A percentile compares a stretch with the other conserved stretches of the same genome.
Evolutionary conservation across 768 basidiomycete species (phyloP).

Genomic region (Kwoniella sp.): DNA sequence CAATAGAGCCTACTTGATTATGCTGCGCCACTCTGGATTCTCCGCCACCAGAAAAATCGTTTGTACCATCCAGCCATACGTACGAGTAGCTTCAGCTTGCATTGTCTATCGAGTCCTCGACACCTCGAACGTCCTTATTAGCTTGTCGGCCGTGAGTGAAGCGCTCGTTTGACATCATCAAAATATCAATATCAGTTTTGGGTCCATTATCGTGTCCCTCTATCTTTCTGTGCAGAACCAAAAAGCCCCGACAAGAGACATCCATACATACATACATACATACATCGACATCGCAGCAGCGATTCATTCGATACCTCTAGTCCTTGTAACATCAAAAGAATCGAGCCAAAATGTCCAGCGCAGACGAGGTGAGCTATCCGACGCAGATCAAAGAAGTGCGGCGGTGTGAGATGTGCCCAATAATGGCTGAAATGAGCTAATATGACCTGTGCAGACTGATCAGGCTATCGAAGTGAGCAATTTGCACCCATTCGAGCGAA

Average conservation of each 20-base stretch:
- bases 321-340: neutral
- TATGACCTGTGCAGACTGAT: constrained; percentile 38
- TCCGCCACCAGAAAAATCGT: neutral
- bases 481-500: neutral
- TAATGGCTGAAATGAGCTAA: neutral
- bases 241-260: constrained; percentile 9
- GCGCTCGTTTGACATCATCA: constrained; percentile 1
- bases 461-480: constrained; percentile 46
- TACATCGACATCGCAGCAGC: neutral
- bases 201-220: neutral
- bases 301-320: neutral
- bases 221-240: neutral
- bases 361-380: constrained; percentile 26
- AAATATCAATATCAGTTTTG: neutral
- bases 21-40: neutral
- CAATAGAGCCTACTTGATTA: neutral
- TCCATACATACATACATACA: neutral
- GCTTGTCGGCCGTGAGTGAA: neutral
- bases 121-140: too few species aligned
- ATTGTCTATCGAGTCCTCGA: too few species aligned
- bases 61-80: too few species aligned
- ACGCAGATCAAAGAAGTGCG: constrained; percentile 11
- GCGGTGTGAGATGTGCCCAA: neutral
- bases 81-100: too few species aligned
- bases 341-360: constrained; percentile 32